These are phyloP conservation scores for Berberis vulgaris DNA, from an alignment of 164 flowering plant genomes.

Conservation along the genomic window DNA sequence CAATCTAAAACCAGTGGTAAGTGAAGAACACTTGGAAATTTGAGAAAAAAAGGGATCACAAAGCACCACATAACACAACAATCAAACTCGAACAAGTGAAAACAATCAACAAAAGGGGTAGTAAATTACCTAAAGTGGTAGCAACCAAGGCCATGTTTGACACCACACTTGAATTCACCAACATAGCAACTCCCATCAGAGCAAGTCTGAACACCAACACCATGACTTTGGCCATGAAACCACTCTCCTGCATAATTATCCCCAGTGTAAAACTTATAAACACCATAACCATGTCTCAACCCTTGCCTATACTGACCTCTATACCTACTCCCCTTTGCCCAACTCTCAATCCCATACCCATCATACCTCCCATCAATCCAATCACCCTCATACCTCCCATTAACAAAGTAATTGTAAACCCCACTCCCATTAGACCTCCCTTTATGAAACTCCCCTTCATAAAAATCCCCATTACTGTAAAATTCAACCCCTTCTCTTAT, in stretches of 20 bases:
- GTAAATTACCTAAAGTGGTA: slow-evolving; percentile 74
- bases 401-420: slow-evolving; percentile 61
- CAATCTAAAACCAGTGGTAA: no score
- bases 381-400: slow-evolving; percentile 89
- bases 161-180: slow-evolving; percentile 82
- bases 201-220: slow-evolving; percentile 73
- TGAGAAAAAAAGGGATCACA: no score
- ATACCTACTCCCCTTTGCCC: slow-evolving; percentile 82
- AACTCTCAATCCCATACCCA: slow-evolving; percentile 84
- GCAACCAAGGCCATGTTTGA: slow-evolving; percentile 86
- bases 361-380: slow-evolving; percentile 90
- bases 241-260: slow-evolving; percentile 87
- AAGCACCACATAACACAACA: no score
- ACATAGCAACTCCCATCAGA: slow-evolving; percentile 79
- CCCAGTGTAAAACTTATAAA: slow-evolving; percentile 73
- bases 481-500: slow-evolving; percentile 68
- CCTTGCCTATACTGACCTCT: slow-evolving; percentile 78
- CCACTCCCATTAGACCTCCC: slow-evolving; percentile 87
- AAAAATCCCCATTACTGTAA: slow-evolving; percentile 83
- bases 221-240: slow-evolving; percentile 91
- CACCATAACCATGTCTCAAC: slow-evolving; percentile 72
- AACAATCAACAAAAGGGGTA: not conserved
- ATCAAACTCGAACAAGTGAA: not conserved
- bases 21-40: no score
- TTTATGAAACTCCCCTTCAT: slow-evolving; percentile 87